phyloP scores from a whole-genome alignment of 208 protist species.

The Trypanosoma brucei region DNA sequence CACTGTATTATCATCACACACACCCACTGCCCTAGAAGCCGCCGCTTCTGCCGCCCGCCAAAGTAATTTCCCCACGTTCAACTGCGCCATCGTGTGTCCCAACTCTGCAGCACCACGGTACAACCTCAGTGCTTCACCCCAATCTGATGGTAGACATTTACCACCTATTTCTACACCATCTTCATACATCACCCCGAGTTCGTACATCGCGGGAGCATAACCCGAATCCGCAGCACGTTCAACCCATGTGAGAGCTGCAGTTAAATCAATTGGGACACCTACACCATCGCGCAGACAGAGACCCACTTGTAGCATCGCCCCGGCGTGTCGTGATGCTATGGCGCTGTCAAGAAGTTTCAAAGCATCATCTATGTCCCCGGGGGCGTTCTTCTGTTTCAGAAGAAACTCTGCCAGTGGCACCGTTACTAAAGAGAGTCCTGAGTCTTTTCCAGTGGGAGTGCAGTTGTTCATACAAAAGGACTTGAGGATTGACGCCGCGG shows the following conservation, averaged over 20 bases:
- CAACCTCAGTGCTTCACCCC: conserved; percentile 69
- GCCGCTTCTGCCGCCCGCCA: conserved; percentile 39
- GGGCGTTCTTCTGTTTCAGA: conserved; percentile 7
- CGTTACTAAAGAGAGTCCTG: conserved; percentile 26
- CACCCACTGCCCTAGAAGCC: conserved; percentile 1
- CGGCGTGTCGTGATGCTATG: conserved; percentile 36
- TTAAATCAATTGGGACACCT: conserved; percentile 36
- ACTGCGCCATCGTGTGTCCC: conserved; percentile 56
- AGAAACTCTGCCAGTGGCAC: conserved; percentile 39
- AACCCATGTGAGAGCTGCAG: conserved; percentile 56
- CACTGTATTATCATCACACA: conserved; percentile 8
- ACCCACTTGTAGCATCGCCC: conserved; percentile 66
- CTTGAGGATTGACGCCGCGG: conserved; percentile 10
- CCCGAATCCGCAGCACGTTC: conserved; percentile 46
- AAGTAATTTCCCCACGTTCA: conserved; percentile 77
- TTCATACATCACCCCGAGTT: conserved; percentile 71
- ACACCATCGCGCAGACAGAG: conserved; percentile 57
- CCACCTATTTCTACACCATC: conserved; percentile 19
- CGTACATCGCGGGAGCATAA: conserved; percentile 79
- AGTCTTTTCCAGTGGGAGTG: not conserved
- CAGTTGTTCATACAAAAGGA: conserved; percentile 1
- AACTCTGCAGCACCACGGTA: conserved; percentile 53
- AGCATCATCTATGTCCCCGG: conserved; percentile 7
- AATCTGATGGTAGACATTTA: conserved; percentile 38
- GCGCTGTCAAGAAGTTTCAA: conserved; percentile 50